A percentile compares a stretch with the other conserved stretches of the same genome.
Evolutionary conservation across 169 alveolate species (phyloP).

Genomic region (Theileria orientalis): DNA sequence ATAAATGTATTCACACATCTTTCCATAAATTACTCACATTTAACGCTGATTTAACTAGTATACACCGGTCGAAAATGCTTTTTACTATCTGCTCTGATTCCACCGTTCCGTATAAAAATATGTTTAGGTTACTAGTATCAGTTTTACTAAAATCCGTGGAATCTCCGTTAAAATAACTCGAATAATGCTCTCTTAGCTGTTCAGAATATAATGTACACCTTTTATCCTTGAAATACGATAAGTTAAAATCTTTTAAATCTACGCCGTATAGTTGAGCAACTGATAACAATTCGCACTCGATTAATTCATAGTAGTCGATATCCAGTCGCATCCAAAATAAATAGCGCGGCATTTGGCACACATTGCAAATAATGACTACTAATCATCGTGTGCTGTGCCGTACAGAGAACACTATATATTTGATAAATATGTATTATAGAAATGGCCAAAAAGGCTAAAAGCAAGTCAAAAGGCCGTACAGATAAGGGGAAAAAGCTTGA

Average conservation of each 20-base stretch:
- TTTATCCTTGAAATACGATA: constrained; percentile 4
- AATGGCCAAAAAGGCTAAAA: not conserved
- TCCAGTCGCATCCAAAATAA: constrained; percentile 59
- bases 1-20: not conserved
- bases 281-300: constrained; percentile 55
- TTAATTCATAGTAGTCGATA: constrained; percentile 55
- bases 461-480: not conserved
- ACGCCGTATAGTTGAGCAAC: constrained; percentile 9
- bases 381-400: too few species aligned
- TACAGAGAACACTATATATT: too few species aligned
- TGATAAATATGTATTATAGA: not conserved
- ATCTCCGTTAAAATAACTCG: not conserved
- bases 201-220: not conserved
- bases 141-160: not conserved
- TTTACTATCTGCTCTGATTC: constrained; percentile 21
- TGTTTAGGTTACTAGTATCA: constrained; percentile 28
- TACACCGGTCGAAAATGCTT: constrained; percentile 35
- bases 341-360: constrained; percentile 25
- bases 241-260: not conserved
- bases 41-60: constrained; percentile 18
- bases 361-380: not conserved
- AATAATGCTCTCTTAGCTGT: not conserved
- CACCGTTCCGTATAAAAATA: constrained; percentile 44
- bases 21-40: too few species aligned
- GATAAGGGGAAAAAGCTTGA: constrained; percentile 3